Conservation (phyloP, 495 filamentous ascomycete genomes). For the Talaromyces thailandensis region DNA sequence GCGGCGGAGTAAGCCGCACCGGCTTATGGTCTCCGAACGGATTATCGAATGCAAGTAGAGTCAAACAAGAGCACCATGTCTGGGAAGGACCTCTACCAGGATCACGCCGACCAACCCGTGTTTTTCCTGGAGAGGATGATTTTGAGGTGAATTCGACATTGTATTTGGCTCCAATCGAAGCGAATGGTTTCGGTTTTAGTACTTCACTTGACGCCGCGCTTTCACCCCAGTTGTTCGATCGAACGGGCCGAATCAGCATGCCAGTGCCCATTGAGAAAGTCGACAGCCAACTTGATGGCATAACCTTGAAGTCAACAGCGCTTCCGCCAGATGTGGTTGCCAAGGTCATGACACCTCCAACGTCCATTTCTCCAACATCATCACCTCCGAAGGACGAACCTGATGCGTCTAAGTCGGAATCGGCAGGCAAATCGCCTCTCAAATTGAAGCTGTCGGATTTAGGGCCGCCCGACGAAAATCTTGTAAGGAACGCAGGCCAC, state of each 20-base stretch:
- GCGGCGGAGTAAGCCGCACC: background rate
- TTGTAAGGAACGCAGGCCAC: constrained; percentile 35
- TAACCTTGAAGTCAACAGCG: constrained; percentile 37
- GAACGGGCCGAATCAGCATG: constrained; percentile 12
- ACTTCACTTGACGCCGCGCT: constrained; percentile 35
- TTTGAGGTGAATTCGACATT: constrained; percentile 11
- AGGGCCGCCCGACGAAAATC: constrained; percentile 26
- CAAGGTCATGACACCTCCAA: constrained; percentile 36
- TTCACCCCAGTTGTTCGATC: constrained; percentile 27
- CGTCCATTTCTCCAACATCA: constrained; percentile 15
- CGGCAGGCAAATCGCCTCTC: constrained; percentile 26
- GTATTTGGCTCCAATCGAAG: constrained; percentile 10
- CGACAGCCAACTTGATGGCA: constrained; percentile 38
- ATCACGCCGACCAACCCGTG: constrained; percentile 29
- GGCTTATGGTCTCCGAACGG: constrained; percentile 2
- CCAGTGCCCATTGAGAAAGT: constrained; percentile 40
- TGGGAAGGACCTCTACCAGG: constrained; percentile 36
- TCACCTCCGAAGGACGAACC: constrained; percentile 14
- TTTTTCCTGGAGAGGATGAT: constrained; percentile 28
- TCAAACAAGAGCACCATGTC: constrained; percentile 13
- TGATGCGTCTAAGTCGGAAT: background rate
- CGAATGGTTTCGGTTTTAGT: constrained; percentile 7
- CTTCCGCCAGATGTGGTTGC: constrained; percentile 33
- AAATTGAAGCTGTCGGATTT: constrained; percentile 35
- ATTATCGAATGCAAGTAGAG: background rate